phyloP scores from a whole-genome alignment of 805 yeast genomes.

The Maudiozyma saulgeensis region DNA sequence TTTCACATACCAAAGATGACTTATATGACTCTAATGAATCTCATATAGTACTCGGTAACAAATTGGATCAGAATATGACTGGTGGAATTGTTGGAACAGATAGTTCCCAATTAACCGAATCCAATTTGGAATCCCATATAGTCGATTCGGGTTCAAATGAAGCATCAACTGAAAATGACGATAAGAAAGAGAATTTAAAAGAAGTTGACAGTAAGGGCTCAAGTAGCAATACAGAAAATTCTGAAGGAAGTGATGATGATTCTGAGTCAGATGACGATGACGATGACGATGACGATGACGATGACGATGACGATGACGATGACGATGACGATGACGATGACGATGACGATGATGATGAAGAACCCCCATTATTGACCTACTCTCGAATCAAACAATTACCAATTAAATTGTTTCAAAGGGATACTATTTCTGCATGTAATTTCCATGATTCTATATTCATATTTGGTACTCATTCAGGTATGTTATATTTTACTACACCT shows the following conservation, averaged over 20 bases:
- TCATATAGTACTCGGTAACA: no score
- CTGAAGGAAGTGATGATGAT: conserved; percentile 16
- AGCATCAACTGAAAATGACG: neutral
- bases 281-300: no score
- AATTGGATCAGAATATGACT: no score
- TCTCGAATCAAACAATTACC: conserved; percentile 63
- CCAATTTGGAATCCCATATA: no score
- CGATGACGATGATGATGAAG: conserved; percentile 33
- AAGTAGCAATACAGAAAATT: conserved; percentile 8
- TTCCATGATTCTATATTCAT: conserved; percentile 53
- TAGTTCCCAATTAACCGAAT: no score
- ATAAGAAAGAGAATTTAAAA: conserved; percentile 10
- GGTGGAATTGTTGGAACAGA: no score
- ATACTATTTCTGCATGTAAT: conserved; percentile 65
- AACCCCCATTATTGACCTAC: conserved; percentile 68
- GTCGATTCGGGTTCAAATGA: no score
- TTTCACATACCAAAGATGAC: neutral
- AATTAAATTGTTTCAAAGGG: conserved; percentile 56
- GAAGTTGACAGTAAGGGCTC: conserved; percentile 13
- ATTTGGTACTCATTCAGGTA: conserved; percentile 86
- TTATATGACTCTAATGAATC: neutral
- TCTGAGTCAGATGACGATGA: conserved; percentile 19
- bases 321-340: conserved; percentile 25
- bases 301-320: conserved; percentile 24
- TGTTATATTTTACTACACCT: conserved; percentile 56